These are phyloP conservation scores for Spongispora temasekensis DNA, from an alignment of 1,284 basidiomycete genomes.

Conservation along the genomic window DNA sequence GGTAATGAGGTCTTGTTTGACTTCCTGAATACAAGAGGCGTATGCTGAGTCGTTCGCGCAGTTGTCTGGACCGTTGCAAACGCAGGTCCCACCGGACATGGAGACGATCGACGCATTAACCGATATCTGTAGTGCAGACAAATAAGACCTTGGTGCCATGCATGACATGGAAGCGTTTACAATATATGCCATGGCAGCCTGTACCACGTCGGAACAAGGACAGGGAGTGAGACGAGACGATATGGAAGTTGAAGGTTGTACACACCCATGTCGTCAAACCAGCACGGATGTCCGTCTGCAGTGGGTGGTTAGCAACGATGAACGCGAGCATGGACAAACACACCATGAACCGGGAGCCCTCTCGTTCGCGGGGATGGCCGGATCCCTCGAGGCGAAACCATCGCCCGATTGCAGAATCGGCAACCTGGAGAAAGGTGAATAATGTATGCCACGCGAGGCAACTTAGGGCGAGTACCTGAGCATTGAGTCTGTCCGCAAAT, in stretches of 20 bases:
- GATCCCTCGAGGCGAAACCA: conserved; percentile 87
- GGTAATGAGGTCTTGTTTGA: conserved; percentile 74
- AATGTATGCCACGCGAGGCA: neutral
- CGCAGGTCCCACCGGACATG: conserved; percentile 81
- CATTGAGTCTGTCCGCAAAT: conserved; percentile 44
- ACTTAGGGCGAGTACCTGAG: conserved; percentile 35
- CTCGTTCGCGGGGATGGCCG: conserved; percentile 73
- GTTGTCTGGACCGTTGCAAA: conserved; percentile 51
- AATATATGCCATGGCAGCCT: conserved; percentile 74
- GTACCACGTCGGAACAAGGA: neutral
- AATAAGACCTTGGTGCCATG: neutral
- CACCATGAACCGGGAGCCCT: conserved; percentile 75
- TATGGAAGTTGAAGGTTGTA: too few species aligned
- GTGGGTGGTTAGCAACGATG: conserved; percentile 5
- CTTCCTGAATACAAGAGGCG: conserved; percentile 63
- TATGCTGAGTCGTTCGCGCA: conserved; percentile 65
- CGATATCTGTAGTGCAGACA: conserved; percentile 57
- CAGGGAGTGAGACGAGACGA: too few species aligned
- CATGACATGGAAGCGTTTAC: conserved; percentile 35
- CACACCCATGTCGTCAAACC: conserved; percentile 82
- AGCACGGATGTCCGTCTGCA: conserved; percentile 77
- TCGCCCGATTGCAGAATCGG: conserved; percentile 69
- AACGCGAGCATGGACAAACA: conserved; percentile 26
- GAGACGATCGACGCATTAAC: conserved; percentile 81
- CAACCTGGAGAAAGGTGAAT: conserved; percentile 47